Conservation (phyloP, 371 early-diverging fungal species). For the Nematocida displodere region DNA sequence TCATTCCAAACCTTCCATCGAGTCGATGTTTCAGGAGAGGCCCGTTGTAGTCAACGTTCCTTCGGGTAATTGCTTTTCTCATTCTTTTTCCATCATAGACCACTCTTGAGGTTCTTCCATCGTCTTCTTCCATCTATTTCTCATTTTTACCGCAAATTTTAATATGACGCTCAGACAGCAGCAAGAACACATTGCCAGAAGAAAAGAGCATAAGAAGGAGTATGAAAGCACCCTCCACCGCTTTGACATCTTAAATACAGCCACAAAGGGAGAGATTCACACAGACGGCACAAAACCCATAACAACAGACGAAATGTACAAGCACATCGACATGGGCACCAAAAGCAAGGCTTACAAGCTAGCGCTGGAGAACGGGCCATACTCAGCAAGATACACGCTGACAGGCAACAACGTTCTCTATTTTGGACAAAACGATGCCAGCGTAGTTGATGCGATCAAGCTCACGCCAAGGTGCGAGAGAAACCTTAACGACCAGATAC, state of each 20-base stretch:
- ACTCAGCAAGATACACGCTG: constrained; percentile 75
- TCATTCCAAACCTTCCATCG: constrained; percentile 24
- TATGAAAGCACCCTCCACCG: constrained; percentile 25
- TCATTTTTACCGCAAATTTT: background rate
- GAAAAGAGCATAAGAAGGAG: constrained; percentile 36
- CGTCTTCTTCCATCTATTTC: constrained; percentile 45
- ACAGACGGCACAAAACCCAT: constrained; percentile 70
- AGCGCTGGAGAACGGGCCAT: constrained; percentile 76
- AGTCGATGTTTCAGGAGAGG: constrained; percentile 69
- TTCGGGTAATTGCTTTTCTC: constrained; percentile 82
- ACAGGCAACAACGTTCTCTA: constrained; percentile 69
- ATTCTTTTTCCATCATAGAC: constrained; percentile 73
- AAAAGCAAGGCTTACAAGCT: constrained; percentile 76
- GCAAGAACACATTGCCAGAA: constrained; percentile 43
- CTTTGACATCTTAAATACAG: constrained; percentile 52
- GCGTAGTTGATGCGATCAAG: constrained; percentile 81
- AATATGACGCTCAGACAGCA: constrained; percentile 42
- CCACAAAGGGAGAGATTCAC: constrained; percentile 67
- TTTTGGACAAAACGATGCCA: constrained; percentile 82
- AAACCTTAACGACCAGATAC: constrained; percentile 76
- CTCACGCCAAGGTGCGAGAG: constrained; percentile 75
- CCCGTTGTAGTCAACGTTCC: constrained; percentile 84
- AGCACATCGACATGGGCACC: constrained; percentile 73
- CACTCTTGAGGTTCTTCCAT: constrained; percentile 6
- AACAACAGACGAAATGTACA: constrained; percentile 71